Evolutionary conservation across 805 yeast species (phyloP).

Genomic region (Metschnikowia kunwiensis): DNA sequence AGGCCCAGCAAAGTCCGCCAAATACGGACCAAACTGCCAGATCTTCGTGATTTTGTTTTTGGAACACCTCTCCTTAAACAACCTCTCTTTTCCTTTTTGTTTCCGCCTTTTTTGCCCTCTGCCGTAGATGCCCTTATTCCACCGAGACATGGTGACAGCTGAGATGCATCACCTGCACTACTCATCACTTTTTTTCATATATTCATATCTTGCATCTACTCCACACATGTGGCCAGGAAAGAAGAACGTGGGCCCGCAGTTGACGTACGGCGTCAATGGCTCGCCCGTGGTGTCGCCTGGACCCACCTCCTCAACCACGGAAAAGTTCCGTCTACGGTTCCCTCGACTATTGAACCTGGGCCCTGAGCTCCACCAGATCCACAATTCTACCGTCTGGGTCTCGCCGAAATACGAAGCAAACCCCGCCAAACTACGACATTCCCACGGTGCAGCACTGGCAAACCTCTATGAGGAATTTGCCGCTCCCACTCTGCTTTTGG

Average conservation of each 20-base stretch:
- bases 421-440: conserved; percentile 2
- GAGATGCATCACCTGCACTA: conserved; percentile 5
- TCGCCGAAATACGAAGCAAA: background rate
- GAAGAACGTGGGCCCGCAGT: conserved; percentile 15
- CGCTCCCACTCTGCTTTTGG: conserved; percentile 2
- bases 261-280: conserved; percentile 19
- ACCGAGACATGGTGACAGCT: too few species aligned
- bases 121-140: too few species aligned
- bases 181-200: conserved; percentile 46
- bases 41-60: too few species aligned
- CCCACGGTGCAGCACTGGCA: background rate
- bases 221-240: conserved; percentile 20
- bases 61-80: too few species aligned
- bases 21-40: too few species aligned
- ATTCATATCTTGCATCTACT: too few species aligned
- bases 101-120: too few species aligned
- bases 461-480: conserved; percentile 4
- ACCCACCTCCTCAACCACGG: background rate
- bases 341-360: conserved; percentile 14
- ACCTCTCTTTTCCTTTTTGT: too few species aligned
- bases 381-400: conserved; percentile 9
- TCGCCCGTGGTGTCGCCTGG: conserved; percentile 9
- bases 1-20: too few species aligned
- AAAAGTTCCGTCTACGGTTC: conserved; percentile 7
- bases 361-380: conserved; percentile 12